Evolutionary conservation across 106 monocot genomes (phyloP).

Genomic region (Chionographis japonica): DNA sequence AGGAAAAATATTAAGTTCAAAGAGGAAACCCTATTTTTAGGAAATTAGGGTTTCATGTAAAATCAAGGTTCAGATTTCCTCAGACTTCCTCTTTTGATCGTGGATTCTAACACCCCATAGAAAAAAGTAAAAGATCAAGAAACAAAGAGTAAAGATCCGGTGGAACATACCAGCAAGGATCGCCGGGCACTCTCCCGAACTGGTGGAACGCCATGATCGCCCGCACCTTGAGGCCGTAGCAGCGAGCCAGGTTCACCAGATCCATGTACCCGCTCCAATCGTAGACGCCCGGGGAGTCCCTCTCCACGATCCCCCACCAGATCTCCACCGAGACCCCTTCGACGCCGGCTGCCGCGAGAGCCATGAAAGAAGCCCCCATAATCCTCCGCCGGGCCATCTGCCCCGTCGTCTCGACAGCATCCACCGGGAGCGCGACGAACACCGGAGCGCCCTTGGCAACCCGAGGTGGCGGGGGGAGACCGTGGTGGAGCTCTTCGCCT

Average conservation of each 20-base stretch:
- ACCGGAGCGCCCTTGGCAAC: constrained; percentile 19
- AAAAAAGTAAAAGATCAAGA: background rate
- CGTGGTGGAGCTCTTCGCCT: constrained; percentile 20
- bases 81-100: too few species aligned
- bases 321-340: constrained; percentile 53
- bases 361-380: constrained; percentile 54
- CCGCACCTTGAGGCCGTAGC: constrained; percentile 52
- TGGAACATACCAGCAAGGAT: constrained; percentile 40
- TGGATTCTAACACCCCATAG: too few species aligned
- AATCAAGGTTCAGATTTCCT: background rate
- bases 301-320: constrained; percentile 77
- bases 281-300: constrained; percentile 43
- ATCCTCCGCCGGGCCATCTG: constrained; percentile 23
- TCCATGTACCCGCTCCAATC: constrained; percentile 59
- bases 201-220: constrained; percentile 66
- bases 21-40: too few species aligned
- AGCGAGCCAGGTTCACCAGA: constrained; percentile 27
- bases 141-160: background rate
- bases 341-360: constrained; percentile 51
- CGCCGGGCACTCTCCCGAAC: constrained; percentile 25
- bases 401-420: constrained; percentile 33
- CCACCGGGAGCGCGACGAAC: constrained; percentile 49
- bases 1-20: too few species aligned
- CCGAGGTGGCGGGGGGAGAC: constrained; percentile 4
- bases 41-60: background rate